Percentiles rank a stretch among this genome's conserved stretches.
Conservation (phyloP, 2,329 filamentous ascomycete species). For the Pestalotiopsis sp. region DNA sequence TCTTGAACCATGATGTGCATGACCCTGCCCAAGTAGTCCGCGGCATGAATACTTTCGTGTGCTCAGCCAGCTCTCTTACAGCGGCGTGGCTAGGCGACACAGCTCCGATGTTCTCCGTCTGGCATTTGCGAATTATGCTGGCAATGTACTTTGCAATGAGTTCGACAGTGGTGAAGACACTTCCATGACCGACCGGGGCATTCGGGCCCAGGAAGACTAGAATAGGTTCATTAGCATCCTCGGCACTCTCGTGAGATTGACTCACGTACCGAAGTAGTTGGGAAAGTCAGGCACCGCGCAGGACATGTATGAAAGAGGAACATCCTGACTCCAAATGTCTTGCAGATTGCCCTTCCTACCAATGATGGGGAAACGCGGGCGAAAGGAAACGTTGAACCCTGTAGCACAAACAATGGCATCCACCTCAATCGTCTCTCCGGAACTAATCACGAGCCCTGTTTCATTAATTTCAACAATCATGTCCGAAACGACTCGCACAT, state of each 20-base stretch:
- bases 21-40: slow-evolving; percentile 51
- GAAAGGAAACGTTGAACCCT: slow-evolving; percentile 57
- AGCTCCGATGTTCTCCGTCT: slow-evolving; percentile 51
- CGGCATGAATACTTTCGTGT: slow-evolving; percentile 53
- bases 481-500: slow-evolving; percentile 51
- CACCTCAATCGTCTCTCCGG: slow-evolving; percentile 49
- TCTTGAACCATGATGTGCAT: slow-evolving; percentile 57
- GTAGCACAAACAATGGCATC: slow-evolving; percentile 61
- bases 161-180: slow-evolving; percentile 52
- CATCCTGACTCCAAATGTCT: slow-evolving; percentile 45
- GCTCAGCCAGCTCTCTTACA: slow-evolving; percentile 53
- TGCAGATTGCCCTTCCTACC: slow-evolving; percentile 53
- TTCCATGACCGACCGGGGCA: slow-evolving; percentile 53
- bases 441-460: slow-evolving; percentile 49
- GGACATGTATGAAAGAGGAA: slow-evolving; percentile 55
- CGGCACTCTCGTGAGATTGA: neutral
- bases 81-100: slow-evolving; percentile 47
- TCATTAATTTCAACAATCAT: slow-evolving; percentile 47
- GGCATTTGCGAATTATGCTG: slow-evolving; percentile 49
- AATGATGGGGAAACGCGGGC: slow-evolving; percentile 52
- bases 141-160: slow-evolving; percentile 56
- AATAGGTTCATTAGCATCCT: too few species aligned
- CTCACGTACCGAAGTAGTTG: slow-evolving; percentile 49
- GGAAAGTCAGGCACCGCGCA: slow-evolving; percentile 52
- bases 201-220: slow-evolving; percentile 51